Evolutionary conservation across 164 flowering plant species (phyloP), one percentile per base, ranked within the genome.

Genomic region (Sedum album): DNA sequence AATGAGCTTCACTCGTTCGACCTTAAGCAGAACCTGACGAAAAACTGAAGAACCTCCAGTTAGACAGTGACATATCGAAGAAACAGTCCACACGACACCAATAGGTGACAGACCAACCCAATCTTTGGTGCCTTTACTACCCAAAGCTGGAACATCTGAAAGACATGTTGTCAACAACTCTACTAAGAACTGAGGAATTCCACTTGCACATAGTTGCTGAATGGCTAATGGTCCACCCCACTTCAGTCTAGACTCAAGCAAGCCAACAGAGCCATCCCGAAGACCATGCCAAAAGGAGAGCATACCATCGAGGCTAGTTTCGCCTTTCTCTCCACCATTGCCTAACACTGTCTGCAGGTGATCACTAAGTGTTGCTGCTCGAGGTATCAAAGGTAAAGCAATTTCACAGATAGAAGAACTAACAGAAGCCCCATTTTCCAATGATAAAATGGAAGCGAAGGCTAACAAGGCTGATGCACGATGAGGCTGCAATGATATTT

Each of bases 401-500:
- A n/a, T n/a, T n/a, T n/a, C n/a, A n/a, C 76, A 74, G 38, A 87
- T 72, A 26, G 91, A 71, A 42, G 88, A 85, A 70, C 82, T 89
- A 69, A 72, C 73, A 48, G 81, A 70, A 33, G 77, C 69, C 60
- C 82, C 91, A 69, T 66, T 74, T 76, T 94, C 97, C 74, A 94
- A 93, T 39, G 90, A 86, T 55, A 90, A 73, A 72, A 94, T 78
- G 57, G 97, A 91, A 68, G 96, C 88, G 72, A 91, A 79, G 73
- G 99, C 97, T 63, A 94, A 74, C 99, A 90, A 90, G 70, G 96
- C n/a, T n/a, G n/a, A n/a, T n/a, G n/a, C n/a, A n/a, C n/a, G n/a
- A n/a, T n/a, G n/a, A n/a, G n/a, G n/a, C n/a, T n/a, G n/a, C n/a
- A n/a, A n/a, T n/a, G n/a, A n/a, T n/a, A n/a, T n/a, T n/a, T n/a